These are phyloP conservation scores for Aureobasidium pullulans DNA, from an alignment of 2,329 filamentous ascomycete genomes.

Conservation along the genomic window DNA sequence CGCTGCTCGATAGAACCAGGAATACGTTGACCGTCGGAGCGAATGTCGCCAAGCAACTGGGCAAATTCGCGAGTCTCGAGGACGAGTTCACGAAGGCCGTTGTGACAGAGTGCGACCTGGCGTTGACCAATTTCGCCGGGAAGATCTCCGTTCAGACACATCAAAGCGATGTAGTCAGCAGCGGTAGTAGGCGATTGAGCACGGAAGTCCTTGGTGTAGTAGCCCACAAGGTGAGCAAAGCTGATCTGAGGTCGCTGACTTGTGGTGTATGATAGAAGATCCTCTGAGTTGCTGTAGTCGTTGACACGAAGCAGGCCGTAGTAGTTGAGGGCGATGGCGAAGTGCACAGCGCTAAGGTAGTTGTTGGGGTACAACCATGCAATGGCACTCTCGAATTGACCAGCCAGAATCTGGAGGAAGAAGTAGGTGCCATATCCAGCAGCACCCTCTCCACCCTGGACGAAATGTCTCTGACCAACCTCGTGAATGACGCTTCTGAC, in stretches of 20 bases:
- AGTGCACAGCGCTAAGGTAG: constrained; percentile 90
- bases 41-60: constrained; percentile 84
- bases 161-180: constrained; percentile 84
- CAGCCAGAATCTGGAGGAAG: constrained; percentile 80
- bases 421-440: constrained; percentile 86
- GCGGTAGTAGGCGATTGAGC: constrained; percentile 82
- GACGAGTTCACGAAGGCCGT: constrained; percentile 86
- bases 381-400: constrained; percentile 90
- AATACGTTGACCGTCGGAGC: constrained; percentile 75
- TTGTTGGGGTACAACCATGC: constrained; percentile 87
- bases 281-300: constrained; percentile 67
- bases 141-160: constrained; percentile 85
- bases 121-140: constrained; percentile 64
- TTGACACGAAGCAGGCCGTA: constrained; percentile 85
- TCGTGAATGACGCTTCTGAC: constrained; percentile 76
- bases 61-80: constrained; percentile 97
- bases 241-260: constrained; percentile 75
- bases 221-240: constrained; percentile 86
- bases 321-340: constrained; percentile 79
- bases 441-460: constrained; percentile 69
- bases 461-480: constrained; percentile 86
- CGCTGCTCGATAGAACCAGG: constrained; percentile 83
- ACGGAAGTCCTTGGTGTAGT: constrained; percentile 94
- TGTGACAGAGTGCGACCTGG: constrained; percentile 78
- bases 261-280: constrained; percentile 59